phyloP scores from a whole-genome alignment of 1,284 basidiomycete species.

The Ganoderma boninense region DNA sequence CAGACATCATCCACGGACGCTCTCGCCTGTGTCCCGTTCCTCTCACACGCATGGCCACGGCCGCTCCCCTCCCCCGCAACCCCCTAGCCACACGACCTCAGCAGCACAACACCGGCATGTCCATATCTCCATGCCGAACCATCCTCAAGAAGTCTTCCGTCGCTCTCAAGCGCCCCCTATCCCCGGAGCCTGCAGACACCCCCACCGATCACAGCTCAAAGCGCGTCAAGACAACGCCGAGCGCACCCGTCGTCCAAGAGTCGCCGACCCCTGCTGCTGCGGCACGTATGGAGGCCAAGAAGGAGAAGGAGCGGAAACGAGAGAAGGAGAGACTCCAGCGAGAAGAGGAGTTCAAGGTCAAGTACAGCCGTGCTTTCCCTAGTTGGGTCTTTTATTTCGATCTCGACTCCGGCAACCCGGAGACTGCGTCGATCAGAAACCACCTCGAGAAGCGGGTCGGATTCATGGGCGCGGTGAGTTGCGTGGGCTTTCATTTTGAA shows the following conservation, averaged over 20 bases:
- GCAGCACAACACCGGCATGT: constrained; percentile 31
- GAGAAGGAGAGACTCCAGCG: constrained; percentile 48
- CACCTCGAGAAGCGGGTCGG: constrained; percentile 63
- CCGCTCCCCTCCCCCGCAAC: constrained; percentile 35
- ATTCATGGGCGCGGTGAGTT: constrained; percentile 82
- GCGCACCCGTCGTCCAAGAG: constrained; percentile 18
- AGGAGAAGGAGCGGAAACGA: constrained; percentile 51
- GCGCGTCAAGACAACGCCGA: constrained; percentile 42
- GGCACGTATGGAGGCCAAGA: constrained; percentile 38
- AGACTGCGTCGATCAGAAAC: constrained; percentile 53
- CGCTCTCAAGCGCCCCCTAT: constrained; percentile 65
- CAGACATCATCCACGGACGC: constrained; percentile 6
- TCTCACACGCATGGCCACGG: constrained; percentile 30
- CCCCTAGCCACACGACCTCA: constrained; percentile 38
- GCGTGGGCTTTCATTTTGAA: constrained; percentile 2
- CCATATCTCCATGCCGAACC: constrained; percentile 33
- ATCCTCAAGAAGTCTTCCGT: constrained; percentile 30
- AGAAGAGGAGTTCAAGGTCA: constrained; percentile 80
- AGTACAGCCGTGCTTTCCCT: constrained; percentile 89
- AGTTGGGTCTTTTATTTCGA: constrained; percentile 90
- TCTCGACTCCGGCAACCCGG: constrained; percentile 62
- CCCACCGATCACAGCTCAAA: constrained; percentile 40
- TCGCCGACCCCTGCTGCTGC: constrained; percentile 36
- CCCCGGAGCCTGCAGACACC: constrained; percentile 61
- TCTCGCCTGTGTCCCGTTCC: constrained; percentile 17